These are phyloP conservation scores for Vicia faba DNA, from an alignment of 306 rosid genomes.

Conservation along the genomic window DNA sequence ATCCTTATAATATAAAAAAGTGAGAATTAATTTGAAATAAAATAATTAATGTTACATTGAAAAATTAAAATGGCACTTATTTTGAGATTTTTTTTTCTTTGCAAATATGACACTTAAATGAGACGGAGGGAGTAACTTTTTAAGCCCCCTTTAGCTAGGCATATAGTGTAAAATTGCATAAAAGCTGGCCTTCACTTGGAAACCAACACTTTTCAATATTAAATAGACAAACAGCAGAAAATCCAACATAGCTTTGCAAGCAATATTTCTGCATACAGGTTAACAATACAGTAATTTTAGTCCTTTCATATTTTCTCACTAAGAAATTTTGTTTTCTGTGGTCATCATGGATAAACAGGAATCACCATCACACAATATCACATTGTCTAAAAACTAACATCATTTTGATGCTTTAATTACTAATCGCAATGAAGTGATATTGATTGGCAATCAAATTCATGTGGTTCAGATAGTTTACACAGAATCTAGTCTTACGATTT, in stretches of 20 bases:
- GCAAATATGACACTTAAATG: no score
- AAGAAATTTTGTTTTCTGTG: background rate
- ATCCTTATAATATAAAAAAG: no score
- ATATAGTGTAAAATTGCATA: background rate
- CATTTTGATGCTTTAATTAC: background rate
- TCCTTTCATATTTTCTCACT: constrained; percentile 7
- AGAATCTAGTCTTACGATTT: constrained; percentile 19
- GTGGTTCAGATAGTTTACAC: constrained; percentile 10
- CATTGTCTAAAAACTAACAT: constrained; percentile 9
- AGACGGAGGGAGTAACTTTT: background rate
- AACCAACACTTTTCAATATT: constrained; percentile 14
- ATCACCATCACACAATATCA: constrained; percentile 8
- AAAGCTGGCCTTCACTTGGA: background rate
- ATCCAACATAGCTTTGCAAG: constrained; percentile 23
- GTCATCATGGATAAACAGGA: constrained; percentile 1
- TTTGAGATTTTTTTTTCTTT: no score
- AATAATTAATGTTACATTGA: no score
- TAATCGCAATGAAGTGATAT: background rate
- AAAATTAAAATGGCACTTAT: no score
- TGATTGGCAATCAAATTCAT: constrained; percentile 10
- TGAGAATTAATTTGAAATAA: no score
- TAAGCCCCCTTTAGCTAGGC: constrained; percentile 9
- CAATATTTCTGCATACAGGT: constrained; percentile 9
- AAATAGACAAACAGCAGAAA: constrained; percentile 15
- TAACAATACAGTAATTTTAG: constrained; percentile 4